Base-by-base conservation (phyloP, 352 stramenopile species). In the Globisporangium cederbergense region DNA sequence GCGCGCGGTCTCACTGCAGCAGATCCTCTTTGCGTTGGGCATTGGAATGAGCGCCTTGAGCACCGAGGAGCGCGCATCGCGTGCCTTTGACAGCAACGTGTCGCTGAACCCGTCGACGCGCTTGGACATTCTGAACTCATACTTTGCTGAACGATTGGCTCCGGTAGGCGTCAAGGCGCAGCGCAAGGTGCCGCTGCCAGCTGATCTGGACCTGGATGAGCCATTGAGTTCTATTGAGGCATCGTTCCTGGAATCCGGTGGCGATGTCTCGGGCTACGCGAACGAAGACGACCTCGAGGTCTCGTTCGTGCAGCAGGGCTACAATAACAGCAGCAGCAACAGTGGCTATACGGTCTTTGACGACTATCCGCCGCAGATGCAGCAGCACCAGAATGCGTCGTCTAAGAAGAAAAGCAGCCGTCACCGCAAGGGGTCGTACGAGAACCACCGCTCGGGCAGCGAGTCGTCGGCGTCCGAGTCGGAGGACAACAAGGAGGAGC, bases 161-260 rank as follows among this genome's bases (percentile, higher is more conserved):
- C 88, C 93, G 0, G 93, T 98, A 3, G 91, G 89, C 38, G 71
- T 82, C 16, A 98, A 97, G 68, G 95, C 95, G 7, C 94, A 98
- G 75, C 77, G 78, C 28, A 96, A 96, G 58, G 95, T 98, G 30
- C 92, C 93, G 7, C 38, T 96, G 6, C 94, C 95, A 30, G 90
- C 81, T 20, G 93, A 82, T 52, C 57, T 94, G 18, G 86, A 93
- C 46, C 66, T 93, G 62, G 80, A 93, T 20, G 65, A 68, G 59
- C 72, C 83, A 11, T 68, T 92, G 38, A 87, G 73, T 66, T 65
- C 68, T 13, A 77, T 68, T 0, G 82, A 93, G 43, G 81, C 86
- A 0, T 81, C 80, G 30, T 96, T 91, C 60, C 66, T 94, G 13
- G 79, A 89, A 60, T 85, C 86, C 6, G 88, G 86, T n/a, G 81